Evolutionary conservation across 768 basidiomycete genomes (phyloP), one percentile per base, ranked within the genome.

Genomic region (Mycena chlorophos): DNA sequence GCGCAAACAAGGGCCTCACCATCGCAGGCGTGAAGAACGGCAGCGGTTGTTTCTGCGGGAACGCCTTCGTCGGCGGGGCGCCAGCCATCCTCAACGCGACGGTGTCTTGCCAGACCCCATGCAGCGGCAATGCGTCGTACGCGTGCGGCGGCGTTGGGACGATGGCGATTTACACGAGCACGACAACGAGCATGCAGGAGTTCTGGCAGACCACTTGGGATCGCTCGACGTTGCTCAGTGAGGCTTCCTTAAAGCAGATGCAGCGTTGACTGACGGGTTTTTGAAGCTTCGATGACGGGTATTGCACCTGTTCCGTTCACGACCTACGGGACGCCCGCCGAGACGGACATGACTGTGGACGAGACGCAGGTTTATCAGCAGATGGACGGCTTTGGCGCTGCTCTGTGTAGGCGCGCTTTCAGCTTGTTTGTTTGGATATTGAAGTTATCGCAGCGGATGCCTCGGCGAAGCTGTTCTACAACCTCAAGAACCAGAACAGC

Each of bases 371-470:
- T 70, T 19, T 74, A 75, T 23, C 22, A 56, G 54, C 65, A 71
- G 1, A 72, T 82, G 48, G 69, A 71, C 54, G 79, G 81, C 4
- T 79, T 78, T 48, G 79, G 80, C 0, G 78, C 70, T 30, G 16
- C 73, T 0, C 65, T 82, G 34, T 81, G 80, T 82, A 52, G 19
- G 48, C 19, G 34, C 40, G 38, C n/a, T 2, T 13, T 46, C 30
- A 14, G 10, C 2, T 3, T 13, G 10, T 42, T 23, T 23, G 38
- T 58, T 4, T 39, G 12, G 6, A 34, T 8, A 8, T 34, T 27
- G 13, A 27, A 23, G 42, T 28, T 34, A 34, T 6, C 14, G 43
- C 17, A 82, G 80, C 81, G 14, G 81, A 82, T 62, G 79, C 78
- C 17, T 78, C 79, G 23, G 80, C 80, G 3, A 66, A 64, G 23